A percentile compares a stretch with the other conserved stretches of the same genome.
phyloP scores from a whole-genome alignment of 495 filamentous ascomycete genomes.

The Neurospora hispaniola region DNA sequence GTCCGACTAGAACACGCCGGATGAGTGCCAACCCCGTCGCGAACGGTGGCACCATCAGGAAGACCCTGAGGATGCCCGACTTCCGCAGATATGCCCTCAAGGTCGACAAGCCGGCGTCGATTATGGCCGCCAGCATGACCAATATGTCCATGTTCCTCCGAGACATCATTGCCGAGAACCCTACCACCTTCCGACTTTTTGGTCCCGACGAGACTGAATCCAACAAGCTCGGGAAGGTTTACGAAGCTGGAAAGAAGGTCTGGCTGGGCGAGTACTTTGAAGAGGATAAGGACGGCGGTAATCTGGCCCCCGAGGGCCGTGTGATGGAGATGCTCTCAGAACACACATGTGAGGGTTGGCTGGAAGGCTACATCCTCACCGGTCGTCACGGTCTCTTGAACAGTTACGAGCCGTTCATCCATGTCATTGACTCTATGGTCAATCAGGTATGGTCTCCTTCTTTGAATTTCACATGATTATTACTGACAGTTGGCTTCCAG shows the following conservation, averaged over 20 bases:
- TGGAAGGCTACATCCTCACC: slow-evolving; percentile 62
- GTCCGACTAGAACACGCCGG: slow-evolving; percentile 48
- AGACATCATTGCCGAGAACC: slow-evolving; percentile 50
- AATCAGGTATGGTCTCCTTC: slow-evolving; percentile 37
- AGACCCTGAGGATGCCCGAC: slow-evolving; percentile 52
- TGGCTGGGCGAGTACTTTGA: slow-evolving; percentile 68
- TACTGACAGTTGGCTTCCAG: slow-evolving; percentile 20
- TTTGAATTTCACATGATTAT: background rate
- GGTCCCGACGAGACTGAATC: slow-evolving; percentile 70
- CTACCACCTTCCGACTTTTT: slow-evolving; percentile 56
- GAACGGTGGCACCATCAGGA: slow-evolving; percentile 53
- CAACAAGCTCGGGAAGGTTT: slow-evolving; percentile 59
- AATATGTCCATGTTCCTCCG: slow-evolving; percentile 54
- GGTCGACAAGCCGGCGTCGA: slow-evolving; percentile 43
- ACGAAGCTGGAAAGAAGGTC: slow-evolving; percentile 61
- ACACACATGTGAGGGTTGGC: slow-evolving; percentile 67
- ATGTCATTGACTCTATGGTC: slow-evolving; percentile 71
- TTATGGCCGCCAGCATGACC: slow-evolving; percentile 45
- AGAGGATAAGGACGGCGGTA: slow-evolving; percentile 58
- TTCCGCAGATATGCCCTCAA: slow-evolving; percentile 51
- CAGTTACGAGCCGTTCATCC: slow-evolving; percentile 69
- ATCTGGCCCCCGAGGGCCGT: slow-evolving; percentile 49
- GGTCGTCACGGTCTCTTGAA: slow-evolving; percentile 64
- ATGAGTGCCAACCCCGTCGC: slow-evolving; percentile 66
- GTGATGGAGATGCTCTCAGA: slow-evolving; percentile 74